A percentile compares a stretch with the other conserved stretches of the same genome.
These are phyloP conservation scores for Rhynchosporium agropyri DNA, from an alignment of 2,329 filamentous ascomycete genomes.

Conservation along the genomic window DNA sequence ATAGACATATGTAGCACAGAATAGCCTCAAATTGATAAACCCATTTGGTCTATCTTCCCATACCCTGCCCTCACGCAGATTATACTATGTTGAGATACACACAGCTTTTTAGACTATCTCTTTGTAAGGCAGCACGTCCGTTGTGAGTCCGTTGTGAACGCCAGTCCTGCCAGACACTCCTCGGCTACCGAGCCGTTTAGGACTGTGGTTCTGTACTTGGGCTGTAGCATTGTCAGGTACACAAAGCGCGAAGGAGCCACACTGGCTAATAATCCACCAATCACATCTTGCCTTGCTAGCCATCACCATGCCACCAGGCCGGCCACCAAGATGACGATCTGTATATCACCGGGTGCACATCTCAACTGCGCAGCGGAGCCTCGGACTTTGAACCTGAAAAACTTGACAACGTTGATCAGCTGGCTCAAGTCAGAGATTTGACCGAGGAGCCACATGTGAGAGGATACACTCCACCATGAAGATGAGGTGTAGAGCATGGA, in stretches of 20 bases:
- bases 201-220: constrained; percentile 9
- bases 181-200: constrained; percentile 7
- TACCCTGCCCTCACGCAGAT: constrained; percentile 2
- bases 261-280: constrained; percentile 19
- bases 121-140: constrained; percentile 5
- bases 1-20: neutral
- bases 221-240: constrained; percentile 4
- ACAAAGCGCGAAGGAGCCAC: constrained; percentile 5
- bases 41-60: neutral
- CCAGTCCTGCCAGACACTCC: neutral
- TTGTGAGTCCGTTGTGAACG: neutral
- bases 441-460: constrained; percentile 33
- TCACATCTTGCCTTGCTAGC: neutral
- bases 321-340: constrained; percentile 14
- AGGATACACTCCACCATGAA: constrained; percentile 15
- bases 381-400: constrained; percentile 26
- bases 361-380: constrained; percentile 4
- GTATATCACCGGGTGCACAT: constrained; percentile 10
- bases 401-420: constrained; percentile 20
- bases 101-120: neutral
- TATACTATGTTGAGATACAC: neutral
- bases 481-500: neutral
- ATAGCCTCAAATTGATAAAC: neutral
- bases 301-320: constrained; percentile 8
- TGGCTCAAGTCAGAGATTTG: constrained; percentile 11